These are phyloP conservation scores for Annulohypoxylon bovei DNA, from an alignment of 495 filamentous ascomycete genomes.

Conservation along the genomic window DNA sequence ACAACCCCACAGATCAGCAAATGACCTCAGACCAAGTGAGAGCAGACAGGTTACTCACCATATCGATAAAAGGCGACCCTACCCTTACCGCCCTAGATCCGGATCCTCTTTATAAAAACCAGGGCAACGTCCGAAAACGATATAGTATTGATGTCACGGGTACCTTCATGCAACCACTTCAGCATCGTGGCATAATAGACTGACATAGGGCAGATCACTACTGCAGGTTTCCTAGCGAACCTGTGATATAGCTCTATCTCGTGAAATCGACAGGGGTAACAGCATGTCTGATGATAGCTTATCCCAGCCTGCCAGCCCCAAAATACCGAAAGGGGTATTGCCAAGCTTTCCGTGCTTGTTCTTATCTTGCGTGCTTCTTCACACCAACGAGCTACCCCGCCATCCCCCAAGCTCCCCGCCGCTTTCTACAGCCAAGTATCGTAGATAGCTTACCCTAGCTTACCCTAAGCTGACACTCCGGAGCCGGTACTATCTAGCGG, in stretches of 20 bases:
- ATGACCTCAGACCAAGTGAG: too few relatives aligned
- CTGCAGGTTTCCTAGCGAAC: slow-evolving; percentile 18
- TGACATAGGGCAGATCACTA: slow-evolving; percentile 22
- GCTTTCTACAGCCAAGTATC: slow-evolving; percentile 15
- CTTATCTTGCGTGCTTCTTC: slow-evolving; percentile 37
- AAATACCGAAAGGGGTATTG: slow-evolving; percentile 28
- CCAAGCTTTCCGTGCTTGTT: slow-evolving; percentile 29
- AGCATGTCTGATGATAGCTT: slow-evolving; percentile 31
- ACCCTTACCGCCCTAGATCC: not conserved
- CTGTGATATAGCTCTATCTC: slow-evolving; percentile 30
- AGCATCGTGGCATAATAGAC: slow-evolving; percentile 1
- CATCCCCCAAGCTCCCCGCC: slow-evolving; percentile 27
- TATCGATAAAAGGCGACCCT: not conserved
- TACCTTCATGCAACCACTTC: slow-evolving; percentile 19
- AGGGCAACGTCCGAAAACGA: slow-evolving; percentile 10
- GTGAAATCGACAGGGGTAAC: slow-evolving; percentile 29
- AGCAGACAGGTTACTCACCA: not conserved
- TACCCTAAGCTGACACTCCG: slow-evolving; percentile 8
- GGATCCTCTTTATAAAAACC: not conserved
- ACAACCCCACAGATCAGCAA: not conserved
- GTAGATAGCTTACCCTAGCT: not conserved
- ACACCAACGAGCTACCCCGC: slow-evolving; percentile 31
- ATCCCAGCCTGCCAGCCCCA: slow-evolving; percentile 30
- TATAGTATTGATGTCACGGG: slow-evolving; percentile 4
- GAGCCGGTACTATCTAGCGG: slow-evolving; percentile 23